Evolutionary conservation across 108 stramenopile genomes (phyloP).

Genomic region (Mediolabrus comicus): DNA sequence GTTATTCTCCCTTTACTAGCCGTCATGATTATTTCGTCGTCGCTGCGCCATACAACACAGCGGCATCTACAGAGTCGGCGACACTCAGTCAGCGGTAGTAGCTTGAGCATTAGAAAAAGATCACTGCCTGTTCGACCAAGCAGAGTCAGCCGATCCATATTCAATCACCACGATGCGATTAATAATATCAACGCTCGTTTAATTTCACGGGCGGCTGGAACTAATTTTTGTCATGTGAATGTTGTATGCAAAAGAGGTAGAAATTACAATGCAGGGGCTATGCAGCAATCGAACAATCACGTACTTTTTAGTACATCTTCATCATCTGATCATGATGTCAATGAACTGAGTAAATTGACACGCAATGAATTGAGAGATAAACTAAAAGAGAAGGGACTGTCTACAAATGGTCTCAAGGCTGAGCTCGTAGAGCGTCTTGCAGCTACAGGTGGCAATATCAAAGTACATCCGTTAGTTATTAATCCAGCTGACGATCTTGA

Average conservation of each 20-base stretch:
- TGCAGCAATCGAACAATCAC: too few relatives aligned
- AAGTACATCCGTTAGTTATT: too few relatives aligned
- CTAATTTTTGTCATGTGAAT: neutral
- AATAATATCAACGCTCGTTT: too few relatives aligned
- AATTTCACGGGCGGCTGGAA: neutral
- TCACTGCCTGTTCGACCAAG: neutral
- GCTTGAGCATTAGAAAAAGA: neutral
- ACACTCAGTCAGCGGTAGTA: too few relatives aligned
- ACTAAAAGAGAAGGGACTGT: constrained; percentile 29
- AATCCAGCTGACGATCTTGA: neutral
- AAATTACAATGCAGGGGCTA: too few relatives aligned
- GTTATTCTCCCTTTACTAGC: too few relatives aligned
- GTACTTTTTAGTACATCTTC: neutral
- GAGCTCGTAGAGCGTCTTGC: constrained; percentile 46
- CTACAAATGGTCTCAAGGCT: constrained; percentile 52
- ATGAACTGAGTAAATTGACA: constrained; percentile 32
- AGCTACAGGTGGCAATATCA: too few relatives aligned
- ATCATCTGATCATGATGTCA: too few relatives aligned
- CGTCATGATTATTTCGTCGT: neutral
- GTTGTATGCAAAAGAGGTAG: neutral
- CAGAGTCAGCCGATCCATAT: neutral
- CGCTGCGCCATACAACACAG: neutral
- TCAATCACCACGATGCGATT: neutral
- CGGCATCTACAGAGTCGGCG: neutral
- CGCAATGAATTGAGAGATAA: constrained; percentile 45